phyloP scores from a whole-genome alignment of 768 basidiomycete genomes.

The Rhodotorula taiwanensis region DNA sequence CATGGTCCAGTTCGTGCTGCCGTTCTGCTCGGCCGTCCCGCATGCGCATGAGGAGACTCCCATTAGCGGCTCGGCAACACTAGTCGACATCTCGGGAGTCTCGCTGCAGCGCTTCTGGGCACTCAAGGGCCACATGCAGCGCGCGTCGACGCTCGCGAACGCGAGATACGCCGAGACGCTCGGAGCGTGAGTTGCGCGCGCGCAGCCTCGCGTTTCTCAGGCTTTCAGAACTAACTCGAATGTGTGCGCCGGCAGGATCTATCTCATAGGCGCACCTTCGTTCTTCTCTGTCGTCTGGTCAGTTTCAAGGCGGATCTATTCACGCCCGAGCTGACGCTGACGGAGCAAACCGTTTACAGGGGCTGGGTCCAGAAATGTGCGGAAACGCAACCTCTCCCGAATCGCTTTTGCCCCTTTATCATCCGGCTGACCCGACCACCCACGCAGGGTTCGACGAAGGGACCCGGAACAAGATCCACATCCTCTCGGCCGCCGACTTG shows the following conservation, averaged over 20 bases:
- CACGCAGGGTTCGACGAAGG: conserved; percentile 14
- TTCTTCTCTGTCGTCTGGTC: conserved; percentile 72
- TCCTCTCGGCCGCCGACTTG: conserved; percentile 47
- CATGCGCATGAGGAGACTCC: conserved; percentile 43
- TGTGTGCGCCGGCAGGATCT: conserved; percentile 10
- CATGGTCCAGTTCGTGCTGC: conserved; percentile 61
- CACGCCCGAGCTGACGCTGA: no score
- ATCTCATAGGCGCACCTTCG: conserved; percentile 66
- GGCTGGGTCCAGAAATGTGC: conserved; percentile 60
- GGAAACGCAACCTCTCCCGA: neutral
- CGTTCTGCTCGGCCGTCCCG: conserved; percentile 58
- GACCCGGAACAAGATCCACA: conserved; percentile 57
- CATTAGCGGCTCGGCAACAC: conserved; percentile 21
- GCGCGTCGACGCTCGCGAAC: conserved; percentile 65
- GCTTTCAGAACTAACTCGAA: neutral
- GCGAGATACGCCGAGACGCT: conserved; percentile 78
- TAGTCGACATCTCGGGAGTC: conserved; percentile 64
- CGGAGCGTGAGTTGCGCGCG: conserved; percentile 49
- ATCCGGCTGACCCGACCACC: neutral
- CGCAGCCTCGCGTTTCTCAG: neutral
- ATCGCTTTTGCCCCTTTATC: neutral
- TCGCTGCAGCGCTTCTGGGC: conserved; percentile 61
- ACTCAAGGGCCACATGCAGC: conserved; percentile 55
- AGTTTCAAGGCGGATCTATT: no score
- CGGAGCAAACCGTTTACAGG: conserved; percentile 44